Conservation (phyloP, 441 rosid genomes). For the Erodium trifolium region DNA sequence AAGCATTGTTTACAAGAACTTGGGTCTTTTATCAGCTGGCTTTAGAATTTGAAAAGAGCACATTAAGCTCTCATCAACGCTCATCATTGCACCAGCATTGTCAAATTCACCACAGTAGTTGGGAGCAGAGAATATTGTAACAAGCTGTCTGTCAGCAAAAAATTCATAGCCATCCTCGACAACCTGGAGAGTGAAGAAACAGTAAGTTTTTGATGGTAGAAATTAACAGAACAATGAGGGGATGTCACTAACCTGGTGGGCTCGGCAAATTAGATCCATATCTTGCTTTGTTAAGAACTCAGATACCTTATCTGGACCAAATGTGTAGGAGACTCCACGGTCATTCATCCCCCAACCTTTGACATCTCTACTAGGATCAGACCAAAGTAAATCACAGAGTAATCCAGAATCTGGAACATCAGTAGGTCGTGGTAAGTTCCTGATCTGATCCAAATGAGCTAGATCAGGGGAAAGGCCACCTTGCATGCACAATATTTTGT, state of each 20-base stretch:
- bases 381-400: conserved; percentile 66
- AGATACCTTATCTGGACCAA: conserved; percentile 51
- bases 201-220: conserved; percentile 12
- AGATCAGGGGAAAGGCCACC: conserved; percentile 71
- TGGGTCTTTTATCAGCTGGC: conserved; percentile 39
- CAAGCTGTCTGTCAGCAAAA: conserved; percentile 54
- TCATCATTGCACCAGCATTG: conserved; percentile 71
- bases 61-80: conserved; percentile 63
- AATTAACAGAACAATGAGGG: neutral
- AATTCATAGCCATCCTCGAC: conserved; percentile 73
- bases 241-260: conserved; percentile 46
- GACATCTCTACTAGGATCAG: conserved; percentile 53
- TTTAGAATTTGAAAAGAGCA: conserved; percentile 69
- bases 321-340: conserved; percentile 64
- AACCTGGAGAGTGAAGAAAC: conserved; percentile 33
- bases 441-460: conserved; percentile 47
- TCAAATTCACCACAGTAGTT: conserved; percentile 66
- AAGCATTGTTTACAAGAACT: conserved; percentile 28
- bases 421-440: conserved; percentile 45
- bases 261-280: conserved; percentile 65
- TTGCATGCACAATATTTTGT: conserved; percentile 69
- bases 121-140: conserved; percentile 63
- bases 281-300: conserved; percentile 47
- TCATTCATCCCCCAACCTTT: conserved; percentile 65
- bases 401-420: conserved; percentile 66